Evolutionary conservation across 2,329 filamentous ascomycete genomes (phyloP).

Genomic region (Penicillium griseofulvum): DNA sequence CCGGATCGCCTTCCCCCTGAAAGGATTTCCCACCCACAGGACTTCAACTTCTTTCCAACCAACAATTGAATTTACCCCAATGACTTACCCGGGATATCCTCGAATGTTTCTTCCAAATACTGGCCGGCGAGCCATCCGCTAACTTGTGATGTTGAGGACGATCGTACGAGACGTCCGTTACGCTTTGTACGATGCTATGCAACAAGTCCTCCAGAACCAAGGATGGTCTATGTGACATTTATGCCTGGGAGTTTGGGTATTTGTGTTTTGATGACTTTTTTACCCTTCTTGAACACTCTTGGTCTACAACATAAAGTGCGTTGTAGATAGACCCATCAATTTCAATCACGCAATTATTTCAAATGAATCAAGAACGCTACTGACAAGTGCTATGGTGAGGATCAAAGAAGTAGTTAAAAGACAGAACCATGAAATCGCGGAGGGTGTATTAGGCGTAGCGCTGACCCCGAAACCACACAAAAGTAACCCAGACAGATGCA

Average conservation of each 20-base stretch:
- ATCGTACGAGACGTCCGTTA: conserved; percentile 14
- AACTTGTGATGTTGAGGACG: background rate
- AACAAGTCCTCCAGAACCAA: conserved; percentile 6
- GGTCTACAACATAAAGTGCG: background rate
- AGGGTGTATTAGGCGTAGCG: background rate
- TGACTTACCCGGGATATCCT: background rate
- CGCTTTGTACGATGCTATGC: conserved; percentile 22
- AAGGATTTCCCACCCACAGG: background rate
- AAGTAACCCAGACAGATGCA: background rate
- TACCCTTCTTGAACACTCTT: background rate
- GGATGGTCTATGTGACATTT: conserved; percentile 5
- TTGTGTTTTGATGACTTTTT: background rate
- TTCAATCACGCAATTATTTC: background rate
- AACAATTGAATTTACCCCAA: conserved; percentile 2
- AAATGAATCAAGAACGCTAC: background rate
- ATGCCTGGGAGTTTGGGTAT: conserved; percentile 11
- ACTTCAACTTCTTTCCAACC: conserved; percentile 4
- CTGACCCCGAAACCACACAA: background rate
- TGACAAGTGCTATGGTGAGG: background rate
- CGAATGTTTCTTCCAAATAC: background rate
- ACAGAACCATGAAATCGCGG: background rate
- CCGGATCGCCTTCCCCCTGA: conserved; percentile 21
- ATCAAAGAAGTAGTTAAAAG: background rate
- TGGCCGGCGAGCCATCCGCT: conserved; percentile 1
- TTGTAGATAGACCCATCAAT: conserved; percentile 8